phyloP scores from a whole-genome alignment of 257 asterid genomes.

The Solanum paucissectum region DNA sequence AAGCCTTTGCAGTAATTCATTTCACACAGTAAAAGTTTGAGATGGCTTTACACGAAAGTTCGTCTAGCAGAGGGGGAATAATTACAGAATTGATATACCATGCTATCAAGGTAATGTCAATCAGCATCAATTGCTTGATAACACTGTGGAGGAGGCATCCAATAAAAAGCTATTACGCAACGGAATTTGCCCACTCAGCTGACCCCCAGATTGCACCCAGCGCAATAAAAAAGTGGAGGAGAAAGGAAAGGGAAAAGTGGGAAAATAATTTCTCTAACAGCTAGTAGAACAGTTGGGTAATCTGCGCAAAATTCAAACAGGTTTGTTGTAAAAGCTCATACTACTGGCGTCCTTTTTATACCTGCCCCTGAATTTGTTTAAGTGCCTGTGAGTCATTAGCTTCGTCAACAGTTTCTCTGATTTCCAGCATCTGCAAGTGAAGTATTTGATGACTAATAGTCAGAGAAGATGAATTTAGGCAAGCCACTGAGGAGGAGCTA shows the following conservation, averaged over 20 bases:
- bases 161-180: not conserved
- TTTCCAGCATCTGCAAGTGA: conserved; percentile 66
- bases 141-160: not conserved
- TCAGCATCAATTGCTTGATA: not conserved
- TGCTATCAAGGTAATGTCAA: not conserved
- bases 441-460: not conserved
- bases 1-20: not conserved
- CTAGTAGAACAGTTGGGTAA: not conserved
- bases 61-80: not conserved
- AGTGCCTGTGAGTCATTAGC: conserved; percentile 46
- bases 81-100: not conserved
- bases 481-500: not conserved
- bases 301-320: not conserved
- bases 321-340: not conserved
- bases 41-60: not conserved
- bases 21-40: not conserved
- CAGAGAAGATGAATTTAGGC: not conserved
- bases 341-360: conserved; percentile 1
- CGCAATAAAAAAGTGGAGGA: not conserved
- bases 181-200: not conserved
- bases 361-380: conserved; percentile 64
- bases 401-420: conserved; percentile 85
- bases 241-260: not conserved
- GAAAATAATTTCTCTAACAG: not conserved
- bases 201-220: not conserved